phyloP scores from a whole-genome alignment of 257 asterid species.

The Rehmannia glutinosa region DNA sequence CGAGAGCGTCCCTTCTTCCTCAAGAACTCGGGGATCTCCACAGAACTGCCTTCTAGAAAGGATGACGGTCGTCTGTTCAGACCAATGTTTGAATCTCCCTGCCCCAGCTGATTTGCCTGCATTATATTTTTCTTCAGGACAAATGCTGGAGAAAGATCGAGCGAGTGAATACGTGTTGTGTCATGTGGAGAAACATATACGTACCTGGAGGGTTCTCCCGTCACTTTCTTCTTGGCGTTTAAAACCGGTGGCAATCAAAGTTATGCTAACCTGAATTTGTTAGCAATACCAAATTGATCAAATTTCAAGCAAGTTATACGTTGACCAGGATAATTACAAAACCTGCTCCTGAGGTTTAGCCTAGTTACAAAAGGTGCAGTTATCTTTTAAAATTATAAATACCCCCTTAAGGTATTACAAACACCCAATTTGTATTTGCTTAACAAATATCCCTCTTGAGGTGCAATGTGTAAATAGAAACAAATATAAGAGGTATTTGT shows the following conservation, averaged over 20 bases:
- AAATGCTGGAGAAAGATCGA: background rate
- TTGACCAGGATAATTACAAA: no score
- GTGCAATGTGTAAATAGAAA: no score
- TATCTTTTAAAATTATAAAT: no score
- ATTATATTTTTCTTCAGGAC: background rate
- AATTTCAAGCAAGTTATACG: background rate
- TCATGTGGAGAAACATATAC: background rate
- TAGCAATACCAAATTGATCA: conserved; percentile 12
- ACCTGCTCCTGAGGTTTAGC: no score
- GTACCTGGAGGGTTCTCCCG: conserved; percentile 70
- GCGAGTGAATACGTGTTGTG: background rate
- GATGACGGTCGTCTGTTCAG: conserved; percentile 63
- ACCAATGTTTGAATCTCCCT: conserved; percentile 54
- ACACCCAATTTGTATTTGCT: no score
- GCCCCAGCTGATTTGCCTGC: conserved; percentile 60
- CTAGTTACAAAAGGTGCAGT: no score
- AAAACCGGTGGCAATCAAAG: conserved; percentile 97
- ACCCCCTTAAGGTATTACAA: no score
- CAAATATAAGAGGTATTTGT: no score
- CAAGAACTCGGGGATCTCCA: conserved; percentile 91
- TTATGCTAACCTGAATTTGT: conserved; percentile 78
- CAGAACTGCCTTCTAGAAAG: conserved; percentile 62
- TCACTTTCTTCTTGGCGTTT: conserved; percentile 95
- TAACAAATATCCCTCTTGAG: no score
- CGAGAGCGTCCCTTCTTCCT: conserved; percentile 90